Conservation (phyloP, 805 yeast species). For the Candida incommunis region DNA sequence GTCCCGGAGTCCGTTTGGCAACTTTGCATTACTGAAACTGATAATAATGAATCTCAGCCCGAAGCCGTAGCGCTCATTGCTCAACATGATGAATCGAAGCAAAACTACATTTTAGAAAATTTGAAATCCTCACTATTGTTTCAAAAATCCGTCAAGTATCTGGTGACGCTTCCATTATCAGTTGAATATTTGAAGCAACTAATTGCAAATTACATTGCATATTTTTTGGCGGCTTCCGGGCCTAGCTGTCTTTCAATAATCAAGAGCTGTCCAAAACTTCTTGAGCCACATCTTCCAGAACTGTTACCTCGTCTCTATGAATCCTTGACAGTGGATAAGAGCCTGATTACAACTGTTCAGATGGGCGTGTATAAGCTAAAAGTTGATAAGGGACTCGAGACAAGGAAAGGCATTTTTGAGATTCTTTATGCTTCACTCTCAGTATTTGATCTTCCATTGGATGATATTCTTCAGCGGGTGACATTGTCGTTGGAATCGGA, state of each 20-base stretch:
- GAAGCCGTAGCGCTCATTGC: not conserved
- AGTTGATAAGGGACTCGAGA: not conserved
- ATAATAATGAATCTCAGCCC: not conserved
- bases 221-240: not conserved
- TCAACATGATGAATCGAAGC: not conserved
- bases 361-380: not conserved
- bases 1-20: constrained; percentile 1
- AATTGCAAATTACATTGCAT: not conserved
- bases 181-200: not conserved
- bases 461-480: not conserved
- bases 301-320: not conserved
- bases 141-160: not conserved
- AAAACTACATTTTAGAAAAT: not conserved
- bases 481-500: not conserved
- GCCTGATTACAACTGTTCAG: not conserved
- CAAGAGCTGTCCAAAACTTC: not conserved
- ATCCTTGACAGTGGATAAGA: not conserved
- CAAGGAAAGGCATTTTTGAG: not conserved
- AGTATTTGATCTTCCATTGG: not conserved
- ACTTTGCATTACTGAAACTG: not conserved
- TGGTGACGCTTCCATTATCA: not conserved
- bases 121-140: not conserved
- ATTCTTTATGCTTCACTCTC: not conserved
- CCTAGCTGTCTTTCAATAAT: not conserved
- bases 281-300: not conserved